Base-by-base conservation (phyloP, 352 stramenopile genomes). In the Pythium monospermum region DNA sequence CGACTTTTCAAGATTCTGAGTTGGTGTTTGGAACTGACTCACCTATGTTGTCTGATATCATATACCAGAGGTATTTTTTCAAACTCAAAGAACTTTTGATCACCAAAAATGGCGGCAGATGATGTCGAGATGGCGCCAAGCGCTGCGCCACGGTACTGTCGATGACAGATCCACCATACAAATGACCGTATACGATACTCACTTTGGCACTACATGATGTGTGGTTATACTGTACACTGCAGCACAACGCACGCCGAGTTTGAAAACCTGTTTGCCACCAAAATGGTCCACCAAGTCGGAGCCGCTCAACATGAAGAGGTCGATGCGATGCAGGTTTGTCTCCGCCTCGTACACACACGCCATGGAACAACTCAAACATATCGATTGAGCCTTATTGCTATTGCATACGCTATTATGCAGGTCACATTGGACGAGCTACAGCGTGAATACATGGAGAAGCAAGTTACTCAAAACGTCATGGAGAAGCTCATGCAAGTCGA, bases 401-500 rank as follows among this genome's bases (percentile, higher is more conserved):
- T n/a, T n/a, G n/a, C n/a, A n/a, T n/a, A n/a, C n/a, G n/a, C n/a
- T n/a, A n/a, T n/a, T n/a, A n/a, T 49, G 7, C 45, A 90, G 79
- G 52, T 49, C 3, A 61, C 64, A 42, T 49, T 88, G 25, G 66
- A 70, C 21, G 28, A 35, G 19, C 56, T 84, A 32, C 71, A 88
- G 52, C 59, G 70, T 23, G 66, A 75, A 37, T 81, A 83, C 22
- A 59, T 87, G 28, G 47, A 65, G 28, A 82, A 85, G 46, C 80
- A 91, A 49, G 64, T 73, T 39, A 69, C 79, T 35, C 80, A 91
- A 44, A 88, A 87, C 52, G 40, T 91, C 31, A 57, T 91, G 59
- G 77, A 88, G 39, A 80, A 81, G 55, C 61, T 91, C 55, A 62
- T 75, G n/a, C 71, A 86, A n/a, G 57, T 83, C 13, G 65, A 83